Evolutionary conservation across 164 flowering plant species (phyloP).

Genomic region (Litsea cubeba): DNA sequence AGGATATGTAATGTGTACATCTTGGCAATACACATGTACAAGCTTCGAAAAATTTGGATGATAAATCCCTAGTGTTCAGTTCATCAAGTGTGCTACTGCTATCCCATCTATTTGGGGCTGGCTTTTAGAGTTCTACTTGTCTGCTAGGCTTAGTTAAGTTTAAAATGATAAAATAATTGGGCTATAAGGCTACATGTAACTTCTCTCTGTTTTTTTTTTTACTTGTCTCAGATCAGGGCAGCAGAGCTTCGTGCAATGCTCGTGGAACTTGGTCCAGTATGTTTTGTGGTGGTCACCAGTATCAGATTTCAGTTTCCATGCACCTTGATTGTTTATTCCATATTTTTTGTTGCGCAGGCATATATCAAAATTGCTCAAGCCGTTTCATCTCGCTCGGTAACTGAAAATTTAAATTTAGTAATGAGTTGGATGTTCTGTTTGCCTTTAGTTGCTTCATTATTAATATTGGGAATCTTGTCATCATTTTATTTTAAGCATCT

Average conservation of each 20-base stretch:
- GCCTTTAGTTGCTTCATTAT: neutral
- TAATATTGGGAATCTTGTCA: neutral
- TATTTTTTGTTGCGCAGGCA: conserved; percentile 51
- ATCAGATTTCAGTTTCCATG: neutral
- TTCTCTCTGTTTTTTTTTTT: neutral
- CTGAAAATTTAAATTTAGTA: conserved; percentile 18
- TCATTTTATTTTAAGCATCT: neutral
- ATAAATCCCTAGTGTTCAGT: too few relatives aligned
- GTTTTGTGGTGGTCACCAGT: conserved; percentile 8
- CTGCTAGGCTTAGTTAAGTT: too few relatives aligned
- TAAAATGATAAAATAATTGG: neutral
- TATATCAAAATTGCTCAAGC: conserved; percentile 97
- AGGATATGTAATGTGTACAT: too few relatives aligned
- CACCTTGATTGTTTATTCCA: neutral
- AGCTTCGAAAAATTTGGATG: too few relatives aligned
- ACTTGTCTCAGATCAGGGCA: conserved; percentile 69
- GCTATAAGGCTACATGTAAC: neutral
- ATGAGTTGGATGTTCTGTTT: neutral
- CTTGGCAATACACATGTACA: too few relatives aligned
- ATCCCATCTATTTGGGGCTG: too few relatives aligned
- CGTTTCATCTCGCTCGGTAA: conserved; percentile 87
- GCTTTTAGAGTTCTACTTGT: too few relatives aligned
- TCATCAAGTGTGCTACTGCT: too few relatives aligned
- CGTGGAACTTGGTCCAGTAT: conserved; percentile 87
- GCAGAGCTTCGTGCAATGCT: conserved; percentile 75